Conservation (phyloP, 2,329 filamentous ascomycete species). For the Colletotrichum australisinense region DNA sequence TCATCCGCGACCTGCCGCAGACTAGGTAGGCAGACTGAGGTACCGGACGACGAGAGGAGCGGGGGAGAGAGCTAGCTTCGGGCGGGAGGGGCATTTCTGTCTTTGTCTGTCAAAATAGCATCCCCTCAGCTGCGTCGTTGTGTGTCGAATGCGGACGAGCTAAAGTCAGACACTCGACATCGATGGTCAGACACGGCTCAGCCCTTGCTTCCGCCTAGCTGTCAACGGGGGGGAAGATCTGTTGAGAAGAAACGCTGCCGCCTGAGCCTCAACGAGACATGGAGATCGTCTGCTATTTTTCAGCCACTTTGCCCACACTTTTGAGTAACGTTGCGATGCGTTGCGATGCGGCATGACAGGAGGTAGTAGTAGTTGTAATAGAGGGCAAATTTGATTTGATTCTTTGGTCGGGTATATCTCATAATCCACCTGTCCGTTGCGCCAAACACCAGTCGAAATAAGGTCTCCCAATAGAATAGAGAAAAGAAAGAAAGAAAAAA, state of each 20-base stretch:
- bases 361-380: too few relatives aligned
- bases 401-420: slow-evolving; percentile 28
- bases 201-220: slow-evolving; percentile 6
- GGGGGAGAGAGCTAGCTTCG: neutral
- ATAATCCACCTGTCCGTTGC: slow-evolving; percentile 9
- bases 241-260: neutral
- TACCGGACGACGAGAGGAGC: neutral
- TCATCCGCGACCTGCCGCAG: neutral
- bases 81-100: neutral
- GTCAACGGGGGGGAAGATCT: neutral
- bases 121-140: neutral
- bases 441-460: neutral
- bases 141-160: neutral
- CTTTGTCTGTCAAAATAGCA: slow-evolving; percentile 4
- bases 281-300: too few relatives aligned
- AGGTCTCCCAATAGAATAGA: neutral
- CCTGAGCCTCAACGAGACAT: neutral
- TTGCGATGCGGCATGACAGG: too few relatives aligned
- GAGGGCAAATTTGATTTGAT: neutral
- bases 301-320: too few relatives aligned
- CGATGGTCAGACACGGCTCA: neutral
- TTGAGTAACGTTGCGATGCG: neutral
- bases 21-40: too few relatives aligned
- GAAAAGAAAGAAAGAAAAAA: neutral
- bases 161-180: neutral